Percentiles rank a stretch among this genome's conserved stretches.
Conservation (phyloP, 306 rosid genomes). For the Gleditsia sinensis region DNA sequence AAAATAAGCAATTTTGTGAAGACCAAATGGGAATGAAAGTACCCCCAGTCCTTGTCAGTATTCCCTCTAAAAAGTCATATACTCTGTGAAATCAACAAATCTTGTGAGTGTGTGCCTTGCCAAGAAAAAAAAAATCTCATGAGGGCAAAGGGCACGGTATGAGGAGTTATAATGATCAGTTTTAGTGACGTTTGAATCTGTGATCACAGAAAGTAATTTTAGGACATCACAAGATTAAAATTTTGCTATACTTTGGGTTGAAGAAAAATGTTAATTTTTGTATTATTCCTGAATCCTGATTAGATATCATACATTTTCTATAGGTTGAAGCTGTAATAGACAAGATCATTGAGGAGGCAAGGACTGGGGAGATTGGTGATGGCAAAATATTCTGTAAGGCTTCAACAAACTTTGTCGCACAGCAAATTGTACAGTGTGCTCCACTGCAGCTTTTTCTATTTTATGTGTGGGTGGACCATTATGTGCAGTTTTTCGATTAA, state of each 20-base stretch:
- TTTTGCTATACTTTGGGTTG: conserved; percentile 1
- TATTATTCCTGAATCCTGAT: conserved; percentile 16
- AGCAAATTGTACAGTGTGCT: conserved; percentile 19
- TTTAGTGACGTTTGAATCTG: conserved; percentile 5
- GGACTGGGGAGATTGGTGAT: conserved; percentile 96
- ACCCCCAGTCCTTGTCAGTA: background rate
- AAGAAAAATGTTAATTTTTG: conserved; percentile 15
- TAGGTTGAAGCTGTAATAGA: conserved; percentile 81
- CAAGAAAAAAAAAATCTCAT: background rate
- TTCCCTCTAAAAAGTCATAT: background rate
- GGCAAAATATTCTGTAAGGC: conserved; percentile 90
- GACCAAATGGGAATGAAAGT: conserved; percentile 7
- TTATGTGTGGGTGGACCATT: background rate
- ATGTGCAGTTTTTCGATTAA: conserved; percentile 3
- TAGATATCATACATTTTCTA: background rate
- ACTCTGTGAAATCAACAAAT: background rate
- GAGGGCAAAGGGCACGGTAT: background rate
- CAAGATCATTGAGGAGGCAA: conserved; percentile 73
- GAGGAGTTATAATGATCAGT: conserved; percentile 10
- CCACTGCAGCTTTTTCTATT: conserved; percentile 16
- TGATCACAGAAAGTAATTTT: conserved; percentile 9
- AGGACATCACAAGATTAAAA: background rate
- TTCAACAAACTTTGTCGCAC: conserved; percentile 18
- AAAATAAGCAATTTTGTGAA: conserved; percentile 2
- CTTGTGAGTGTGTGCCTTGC: background rate